Percentiles rank a stretch among this genome's conserved stretches.
phyloP scores from a whole-genome alignment of 345 rosid genomes.

The Carallia brachiata region DNA sequence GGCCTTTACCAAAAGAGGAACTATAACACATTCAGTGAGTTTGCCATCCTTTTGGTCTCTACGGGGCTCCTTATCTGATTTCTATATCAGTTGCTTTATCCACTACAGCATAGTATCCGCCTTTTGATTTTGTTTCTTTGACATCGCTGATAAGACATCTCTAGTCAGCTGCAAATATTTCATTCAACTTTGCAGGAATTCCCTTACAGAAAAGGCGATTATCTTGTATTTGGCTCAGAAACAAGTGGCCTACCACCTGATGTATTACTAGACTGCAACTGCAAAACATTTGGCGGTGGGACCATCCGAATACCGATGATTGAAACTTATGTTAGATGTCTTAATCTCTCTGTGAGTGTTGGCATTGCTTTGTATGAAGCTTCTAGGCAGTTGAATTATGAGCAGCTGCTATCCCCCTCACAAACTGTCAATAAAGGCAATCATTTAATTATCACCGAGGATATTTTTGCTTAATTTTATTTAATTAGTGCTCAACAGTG shows the following conservation, averaged over 20 bases:
- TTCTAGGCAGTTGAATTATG: constrained; percentile 75
- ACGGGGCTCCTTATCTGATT: too few relatives aligned
- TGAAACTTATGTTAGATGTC: constrained; percentile 86
- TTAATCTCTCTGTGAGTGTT: constrained; percentile 89
- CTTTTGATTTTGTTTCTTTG: too few relatives aligned
- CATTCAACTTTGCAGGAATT: constrained; percentile 54
- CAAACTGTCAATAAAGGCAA: constrained; percentile 30
- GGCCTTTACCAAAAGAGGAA: constrained; percentile 91
- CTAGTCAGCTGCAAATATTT: background rate
- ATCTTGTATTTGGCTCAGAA: constrained; percentile 87
- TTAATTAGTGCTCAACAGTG: background rate
- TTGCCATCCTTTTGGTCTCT: constrained; percentile 13
- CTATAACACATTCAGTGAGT: constrained; percentile 69
- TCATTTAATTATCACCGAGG: constrained; percentile 46
- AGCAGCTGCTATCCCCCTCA: constrained; percentile 50
- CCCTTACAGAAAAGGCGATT: constrained; percentile 73
- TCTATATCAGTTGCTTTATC: too few relatives aligned
- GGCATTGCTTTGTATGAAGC: constrained; percentile 94
- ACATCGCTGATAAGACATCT: too few relatives aligned
- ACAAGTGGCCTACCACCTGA: constrained; percentile 85
- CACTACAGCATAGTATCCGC: too few relatives aligned
- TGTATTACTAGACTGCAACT: constrained; percentile 66
- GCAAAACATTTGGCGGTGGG: constrained; percentile 60
- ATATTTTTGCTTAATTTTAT: constrained; percentile 55
- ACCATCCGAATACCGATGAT: constrained; percentile 86